A percentile compares a stretch with the other conserved stretches of the same genome.
Evolutionary conservation across 192 early-diverging fungal species (phyloP).

Genomic region (Spinellus fusiger): DNA sequence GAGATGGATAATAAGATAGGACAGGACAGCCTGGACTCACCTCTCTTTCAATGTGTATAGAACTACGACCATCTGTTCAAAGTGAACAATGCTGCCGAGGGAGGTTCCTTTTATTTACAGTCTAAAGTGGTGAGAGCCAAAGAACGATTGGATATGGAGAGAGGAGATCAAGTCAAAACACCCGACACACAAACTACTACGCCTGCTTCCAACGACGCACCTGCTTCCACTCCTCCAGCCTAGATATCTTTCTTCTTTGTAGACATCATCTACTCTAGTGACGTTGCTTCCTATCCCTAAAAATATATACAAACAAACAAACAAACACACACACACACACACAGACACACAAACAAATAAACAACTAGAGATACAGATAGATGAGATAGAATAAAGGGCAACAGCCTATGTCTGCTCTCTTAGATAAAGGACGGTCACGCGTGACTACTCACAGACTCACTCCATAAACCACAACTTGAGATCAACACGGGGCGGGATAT

Average conservation of each 20-base stretch:
- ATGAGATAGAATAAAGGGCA: too few species aligned
- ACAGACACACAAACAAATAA: too few species aligned
- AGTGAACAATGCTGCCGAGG: slow-evolving; percentile 76
- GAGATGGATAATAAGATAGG: background rate
- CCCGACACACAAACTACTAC: slow-evolving; percentile 8
- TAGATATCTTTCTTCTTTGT: too few species aligned
- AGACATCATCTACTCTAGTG: too few species aligned
- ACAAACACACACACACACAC: too few species aligned
- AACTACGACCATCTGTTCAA: slow-evolving; percentile 85
- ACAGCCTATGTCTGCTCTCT: too few species aligned
- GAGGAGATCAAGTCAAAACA: slow-evolving; percentile 50
- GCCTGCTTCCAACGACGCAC: background rate
- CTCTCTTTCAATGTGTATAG: slow-evolving; percentile 25
- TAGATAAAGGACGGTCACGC: too few species aligned
- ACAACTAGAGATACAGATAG: too few species aligned
- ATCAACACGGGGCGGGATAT: background rate
- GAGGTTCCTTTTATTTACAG: slow-evolving; percentile 92
- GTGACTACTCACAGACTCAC: too few species aligned
- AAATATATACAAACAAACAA: too few species aligned
- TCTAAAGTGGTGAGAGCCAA: slow-evolving; percentile 91
- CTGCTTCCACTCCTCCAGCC: background rate
- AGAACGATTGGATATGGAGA: slow-evolving; percentile 90
- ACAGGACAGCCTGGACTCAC: background rate
- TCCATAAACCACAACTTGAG: background rate
- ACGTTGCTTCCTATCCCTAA: too few species aligned